Evolutionary conservation across 352 stramenopile genomes (phyloP).

Genomic region (Thalassiosira hispida): DNA sequence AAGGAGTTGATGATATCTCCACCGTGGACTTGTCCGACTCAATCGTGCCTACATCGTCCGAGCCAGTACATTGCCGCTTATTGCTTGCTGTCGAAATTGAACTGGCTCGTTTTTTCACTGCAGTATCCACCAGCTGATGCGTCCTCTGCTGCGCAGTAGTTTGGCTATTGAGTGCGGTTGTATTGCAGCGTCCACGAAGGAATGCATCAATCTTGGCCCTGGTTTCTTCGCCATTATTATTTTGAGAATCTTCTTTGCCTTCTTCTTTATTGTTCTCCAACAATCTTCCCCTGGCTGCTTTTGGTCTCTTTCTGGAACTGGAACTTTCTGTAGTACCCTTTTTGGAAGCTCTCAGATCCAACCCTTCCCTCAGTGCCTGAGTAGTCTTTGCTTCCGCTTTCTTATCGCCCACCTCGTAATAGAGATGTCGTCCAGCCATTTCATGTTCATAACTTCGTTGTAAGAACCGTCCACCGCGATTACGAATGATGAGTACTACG

Average conservation of each 20-base stretch:
- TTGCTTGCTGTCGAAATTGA: not conserved
- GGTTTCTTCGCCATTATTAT: not conserved
- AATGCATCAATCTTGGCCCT: constrained; percentile 6
- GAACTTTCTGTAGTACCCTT: too few species aligned
- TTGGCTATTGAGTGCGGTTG: not conserved
- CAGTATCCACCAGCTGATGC: not conserved
- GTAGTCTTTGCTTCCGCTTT: constrained; percentile 84
- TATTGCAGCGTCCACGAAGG: not conserved
- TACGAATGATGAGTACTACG: constrained; percentile 80
- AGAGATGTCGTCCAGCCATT: constrained; percentile 60
- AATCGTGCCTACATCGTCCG: not conserved
- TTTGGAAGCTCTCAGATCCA: constrained; percentile 82
- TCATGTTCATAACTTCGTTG: constrained; percentile 77
- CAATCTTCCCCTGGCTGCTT: too few species aligned
- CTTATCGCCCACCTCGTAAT: constrained; percentile 81
- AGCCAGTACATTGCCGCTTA: not conserved
- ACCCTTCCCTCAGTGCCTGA: constrained; percentile 78
- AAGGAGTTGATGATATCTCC: too few species aligned
- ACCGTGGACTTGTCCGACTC: not conserved
- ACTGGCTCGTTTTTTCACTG: not conserved
- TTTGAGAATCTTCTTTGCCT: too few species aligned
- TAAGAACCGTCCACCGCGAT: constrained; percentile 78
- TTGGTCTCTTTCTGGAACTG: too few species aligned
- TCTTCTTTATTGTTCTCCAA: too few species aligned
- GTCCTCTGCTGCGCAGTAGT: not conserved